Evolutionary conservation across 2,329 filamentous ascomycete species (phyloP), one percentile per base, ranked within the genome.

Genomic region (Chalaropsis ovoidea): DNA sequence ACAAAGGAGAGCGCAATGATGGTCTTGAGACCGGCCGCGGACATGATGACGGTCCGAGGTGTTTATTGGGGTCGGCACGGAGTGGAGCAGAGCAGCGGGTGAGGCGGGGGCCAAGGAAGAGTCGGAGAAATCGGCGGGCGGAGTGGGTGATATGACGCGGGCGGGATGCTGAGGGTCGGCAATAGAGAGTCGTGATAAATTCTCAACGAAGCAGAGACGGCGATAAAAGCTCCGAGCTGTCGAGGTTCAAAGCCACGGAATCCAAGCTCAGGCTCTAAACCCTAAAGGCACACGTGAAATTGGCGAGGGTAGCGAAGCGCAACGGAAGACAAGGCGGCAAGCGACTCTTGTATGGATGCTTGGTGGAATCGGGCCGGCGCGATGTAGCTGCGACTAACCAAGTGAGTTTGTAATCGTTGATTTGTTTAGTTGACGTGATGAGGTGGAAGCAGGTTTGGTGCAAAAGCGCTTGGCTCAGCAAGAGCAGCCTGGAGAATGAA

Each of bases 1-100:
- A 99, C 94, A 79, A 99, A 99, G 75, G 94, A 97, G 71, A 99
- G 89, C 70, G 90, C 90, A 77, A 99, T 99, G 78, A 99, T 99
- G 71, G 94, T 99, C 80, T 96, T 97, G 74, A 99, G 86, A 75
- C 94, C 94, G 72, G 94, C 91, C 80, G 89, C 84, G 79, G 82
- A 76, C 82, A 85, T 64, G 8, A 22, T 64, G 31, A 35, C 58
- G 27, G 11, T 13, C n/a, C 24, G 10, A 52, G 47, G 13, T 52
- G 22, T 52, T 52, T 52, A 52, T 52, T 52, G 22, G 47, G 22
- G 47, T 2, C 22, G 47, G 24, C 15, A 52, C 10, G 22, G 19
- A 27, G 13, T 22, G 11, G 35, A 56, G 35, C 27, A 39, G 31
- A 58, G 5, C n/a, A 22, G 31, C 39, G 31, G 43, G 22, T 49